Evolutionary conservation across 2,329 filamentous ascomycete genomes (phyloP).

Genomic region (Sordariomycetes sp.): DNA sequence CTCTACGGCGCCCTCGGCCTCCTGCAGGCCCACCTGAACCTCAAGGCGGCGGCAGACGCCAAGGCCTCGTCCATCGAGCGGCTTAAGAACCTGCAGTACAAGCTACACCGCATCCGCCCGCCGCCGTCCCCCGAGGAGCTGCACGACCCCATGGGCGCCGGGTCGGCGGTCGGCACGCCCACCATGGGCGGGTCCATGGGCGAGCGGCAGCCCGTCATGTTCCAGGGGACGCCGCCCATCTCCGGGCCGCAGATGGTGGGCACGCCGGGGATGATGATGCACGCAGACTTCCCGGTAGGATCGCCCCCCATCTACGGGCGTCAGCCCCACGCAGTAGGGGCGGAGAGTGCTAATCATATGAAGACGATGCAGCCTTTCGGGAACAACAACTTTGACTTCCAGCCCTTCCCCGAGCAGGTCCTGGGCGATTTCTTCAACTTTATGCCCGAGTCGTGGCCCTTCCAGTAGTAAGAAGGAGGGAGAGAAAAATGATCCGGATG

Average conservation of each 20-base stretch:
- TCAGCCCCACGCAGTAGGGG: too few species aligned
- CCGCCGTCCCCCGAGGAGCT: conserved; percentile 20
- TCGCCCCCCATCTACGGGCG: too few species aligned
- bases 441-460: conserved; percentile 4
- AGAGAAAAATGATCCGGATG: not conserved
- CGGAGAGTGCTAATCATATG: not conserved
- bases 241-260: conserved; percentile 16
- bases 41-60: conserved; percentile 44
- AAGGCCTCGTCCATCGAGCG: conserved; percentile 49
- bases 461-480: not conserved
- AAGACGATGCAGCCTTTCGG: not conserved
- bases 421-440: conserved; percentile 5
- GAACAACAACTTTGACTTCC: conserved; percentile 1
- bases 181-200: conserved; percentile 18
- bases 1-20: conserved; percentile 51
- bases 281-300: conserved; percentile 1
- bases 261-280: conserved; percentile 10
- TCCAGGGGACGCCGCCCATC: conserved; percentile 28
- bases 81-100: conserved; percentile 48
- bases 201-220: conserved; percentile 23
- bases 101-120: conserved; percentile 39
- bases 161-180: conserved; percentile 11
- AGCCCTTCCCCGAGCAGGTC: conserved; percentile 3
- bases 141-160: conserved; percentile 12
- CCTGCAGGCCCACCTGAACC: conserved; percentile 46